Base-by-base conservation (phyloP, 106 monocot species). In the Alisma plantagoaquatica region DNA sequence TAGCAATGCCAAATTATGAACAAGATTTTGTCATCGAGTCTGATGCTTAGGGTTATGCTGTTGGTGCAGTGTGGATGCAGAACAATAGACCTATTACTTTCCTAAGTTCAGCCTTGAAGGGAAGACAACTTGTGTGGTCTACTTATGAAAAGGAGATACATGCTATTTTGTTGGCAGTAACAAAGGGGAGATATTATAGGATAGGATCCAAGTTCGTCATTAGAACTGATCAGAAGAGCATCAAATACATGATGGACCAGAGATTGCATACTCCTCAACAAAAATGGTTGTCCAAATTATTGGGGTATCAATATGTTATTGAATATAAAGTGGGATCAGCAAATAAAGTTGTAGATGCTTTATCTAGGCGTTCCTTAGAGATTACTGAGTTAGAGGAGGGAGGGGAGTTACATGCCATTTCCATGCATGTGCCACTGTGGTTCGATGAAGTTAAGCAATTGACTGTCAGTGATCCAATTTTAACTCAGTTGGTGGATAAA, bases 221-320 rank as follows among this genome's bases (percentile, higher is more conserved):
- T 4, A 21, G 23, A 20, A 50, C 49, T 4, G 49, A 50, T 26
- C 23, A 50, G 17, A 3, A 22, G 10, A 50, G 49, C 27, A 6
- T 50, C 4, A 50, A 50, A 5, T 17, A 23, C 27, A 10, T 50
- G 4, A 24, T 3, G 23, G 24, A 22, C 3, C 24, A 50, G 49
- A 50, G 27, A 24, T 3, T 6, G 27, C 4, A 5, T 6, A 26
- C 17, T 50, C 4, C 49, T 23, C 49, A 50, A 50, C 49, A 50
- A 50, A 50, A 17, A 50, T 50, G 4, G 49, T 5, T 50, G 2
- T 20, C 5, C 23, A 50, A 50, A 24, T 50, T 50, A 5, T 14
- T 50, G 49, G 49, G 49, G 23, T 50, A 14, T 50, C 24, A 50
- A 21, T 50, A 24, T 25, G 23, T 50, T 3, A 15, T 50, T 10